Evolutionary conservation across 2,329 filamentous ascomycete genomes (phyloP).

Genomic region (Aspergillus sclerotialis): DNA sequence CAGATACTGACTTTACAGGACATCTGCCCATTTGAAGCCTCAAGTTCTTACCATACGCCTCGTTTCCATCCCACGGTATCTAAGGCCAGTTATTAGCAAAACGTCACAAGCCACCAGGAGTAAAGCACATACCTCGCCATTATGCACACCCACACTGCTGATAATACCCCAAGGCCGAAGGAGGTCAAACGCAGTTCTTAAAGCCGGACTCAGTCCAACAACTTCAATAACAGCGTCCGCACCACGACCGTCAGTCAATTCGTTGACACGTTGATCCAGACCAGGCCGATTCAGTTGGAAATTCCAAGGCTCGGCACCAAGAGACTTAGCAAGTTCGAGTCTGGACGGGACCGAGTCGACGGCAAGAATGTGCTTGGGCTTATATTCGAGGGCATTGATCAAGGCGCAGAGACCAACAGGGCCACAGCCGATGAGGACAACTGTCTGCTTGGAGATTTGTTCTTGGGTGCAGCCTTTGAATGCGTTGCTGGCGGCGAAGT

Average conservation of each 20-base stretch:
- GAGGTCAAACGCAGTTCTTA: conserved; percentile 64
- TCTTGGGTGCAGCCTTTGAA: conserved; percentile 56
- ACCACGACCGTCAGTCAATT: conserved; percentile 70
- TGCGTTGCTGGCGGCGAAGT: conserved; percentile 73
- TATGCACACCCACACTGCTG: conserved; percentile 70
- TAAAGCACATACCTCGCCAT: conserved; percentile 53
- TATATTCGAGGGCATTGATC: conserved; percentile 66
- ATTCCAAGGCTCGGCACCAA: conserved; percentile 80
- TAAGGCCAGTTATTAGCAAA: conserved; percentile 29
- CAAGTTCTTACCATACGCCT: conserved; percentile 63
- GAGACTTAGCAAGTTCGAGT: conserved; percentile 61
- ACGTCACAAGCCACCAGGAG: background rate
- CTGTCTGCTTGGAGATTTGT: conserved; percentile 58
- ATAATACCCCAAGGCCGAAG: conserved; percentile 67
- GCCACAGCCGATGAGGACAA: conserved; percentile 78
- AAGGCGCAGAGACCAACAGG: conserved; percentile 80
- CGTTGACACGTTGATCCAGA: conserved; percentile 62
- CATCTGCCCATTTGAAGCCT: conserved; percentile 70
- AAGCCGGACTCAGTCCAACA: conserved; percentile 61
- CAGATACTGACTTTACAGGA: conserved; percentile 64
- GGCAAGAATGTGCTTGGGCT: conserved; percentile 69
- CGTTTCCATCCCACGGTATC: conserved; percentile 60
- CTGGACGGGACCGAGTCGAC: conserved; percentile 71
- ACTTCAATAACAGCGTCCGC: conserved; percentile 81
- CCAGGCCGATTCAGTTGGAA: conserved; percentile 61